Base-by-base conservation (phyloP, 306 rosid genomes). In the Prunus mira region DNA sequence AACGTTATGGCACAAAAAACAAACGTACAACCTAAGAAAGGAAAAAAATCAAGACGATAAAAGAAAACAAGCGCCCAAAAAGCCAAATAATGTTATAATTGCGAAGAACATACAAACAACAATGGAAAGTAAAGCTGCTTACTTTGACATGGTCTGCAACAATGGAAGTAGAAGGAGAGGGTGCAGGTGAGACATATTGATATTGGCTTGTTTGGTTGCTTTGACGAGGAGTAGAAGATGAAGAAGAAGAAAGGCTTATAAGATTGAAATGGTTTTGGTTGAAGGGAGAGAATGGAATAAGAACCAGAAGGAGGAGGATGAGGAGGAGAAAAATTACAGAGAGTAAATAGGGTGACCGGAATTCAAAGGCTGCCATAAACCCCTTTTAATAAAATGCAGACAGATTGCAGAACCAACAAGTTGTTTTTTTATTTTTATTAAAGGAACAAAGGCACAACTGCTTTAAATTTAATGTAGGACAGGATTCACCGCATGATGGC, bases 321-420 rank as follows among this genome's bases (percentile, higher is more conserved):
- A 79, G 82, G 24, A 72, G 38, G 61, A 79, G 66, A 30, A 72
- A 65, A 9, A 27, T 73, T 27, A 55, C n/a, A 20, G 76, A 61
- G 67, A 72, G 52, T 13, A 79, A 22, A 56, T 72, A 72, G 15
- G 82, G 78, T 52, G 73, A 72, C 12, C 73, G 79, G 66, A 78
- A 51, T 38, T 69, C 81, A 34, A 76, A 34, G 54, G 56, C 32
- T 38, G 63, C 81, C 81, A 71, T 71, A 10, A 15, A 2, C 0
- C 14, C 64, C 64, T 57, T 18, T 6, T 57, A 20, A 2, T 55
- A 58, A 58, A 58, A 58, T 15, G 57, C 19, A 17, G 9, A 18
- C 41, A 34, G 41, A 34, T 6, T 34, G 41, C 38, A 34, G 38
- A 34, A 46, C 15, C 51, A 12, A 46, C 15, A 46, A 46, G 51